Percentiles rank a stretch among this genome's conserved stretches.
phyloP scores from a whole-genome alignment of 2,329 filamentous ascomycete genomes.

The Gremmenia infestans region DNA sequence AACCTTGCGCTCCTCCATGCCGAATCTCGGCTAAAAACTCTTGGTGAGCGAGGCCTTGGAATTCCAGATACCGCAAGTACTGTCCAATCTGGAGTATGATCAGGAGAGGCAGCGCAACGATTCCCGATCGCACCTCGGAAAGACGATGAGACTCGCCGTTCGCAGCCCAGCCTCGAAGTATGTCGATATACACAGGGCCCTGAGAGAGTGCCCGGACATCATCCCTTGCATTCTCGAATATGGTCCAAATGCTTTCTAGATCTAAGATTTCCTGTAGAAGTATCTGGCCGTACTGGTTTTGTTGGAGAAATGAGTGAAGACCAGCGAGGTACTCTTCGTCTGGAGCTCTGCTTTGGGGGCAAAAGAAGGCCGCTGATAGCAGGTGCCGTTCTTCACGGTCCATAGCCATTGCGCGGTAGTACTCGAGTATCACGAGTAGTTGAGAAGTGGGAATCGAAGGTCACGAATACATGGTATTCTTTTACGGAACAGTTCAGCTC shows the following conservation, averaged over 20 bases:
- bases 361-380: conserved; percentile 1
- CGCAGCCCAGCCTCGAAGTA: conserved; percentile 1
- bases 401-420: too few species aligned
- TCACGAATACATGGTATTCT: too few species aligned
- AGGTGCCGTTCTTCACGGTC: too few species aligned
- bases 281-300: background rate
- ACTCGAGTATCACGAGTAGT: too few species aligned
- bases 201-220: background rate
- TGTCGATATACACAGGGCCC: background rate
- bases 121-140: background rate
- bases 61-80: conserved; percentile 1
- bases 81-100: conserved; percentile 1
- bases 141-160: background rate
- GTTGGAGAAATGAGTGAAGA: background rate
- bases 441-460: too few species aligned
- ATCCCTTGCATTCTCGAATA: background rate
- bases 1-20: conserved; percentile 12
- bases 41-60: background rate
- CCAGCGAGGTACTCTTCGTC: background rate
- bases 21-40: background rate
- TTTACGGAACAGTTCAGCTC: too few species aligned
- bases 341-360: conserved; percentile 1
- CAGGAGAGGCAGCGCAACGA: conserved; percentile 1
- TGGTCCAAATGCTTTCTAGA: background rate
- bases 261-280: background rate